phyloP scores from a whole-genome alignment of 805 yeast species.

The Nakazawaea molendinolei region DNA sequence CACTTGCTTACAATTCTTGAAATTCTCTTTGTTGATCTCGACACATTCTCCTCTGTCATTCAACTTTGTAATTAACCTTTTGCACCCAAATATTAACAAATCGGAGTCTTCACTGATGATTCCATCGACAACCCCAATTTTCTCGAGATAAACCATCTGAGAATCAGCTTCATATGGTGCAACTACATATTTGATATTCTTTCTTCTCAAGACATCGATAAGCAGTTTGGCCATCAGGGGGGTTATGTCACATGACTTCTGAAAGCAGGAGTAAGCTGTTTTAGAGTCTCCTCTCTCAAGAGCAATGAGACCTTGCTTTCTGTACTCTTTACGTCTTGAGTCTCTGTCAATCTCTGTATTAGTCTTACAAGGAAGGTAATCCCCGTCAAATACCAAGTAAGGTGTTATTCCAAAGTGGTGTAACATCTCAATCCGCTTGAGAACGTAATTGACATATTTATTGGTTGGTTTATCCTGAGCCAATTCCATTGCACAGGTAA shows the following conservation, averaged over 20 bases:
- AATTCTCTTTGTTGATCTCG: conserved; percentile 55
- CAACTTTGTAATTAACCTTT: conserved; percentile 68
- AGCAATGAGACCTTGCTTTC: conserved; percentile 45
- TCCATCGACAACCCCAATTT: conserved; percentile 68
- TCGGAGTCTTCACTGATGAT: conserved; percentile 94
- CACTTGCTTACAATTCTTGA: conserved; percentile 38
- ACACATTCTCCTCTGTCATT: conserved; percentile 65
- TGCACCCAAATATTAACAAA: conserved; percentile 81
- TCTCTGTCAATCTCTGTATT: conserved; percentile 65
- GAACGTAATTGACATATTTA: conserved; percentile 64
- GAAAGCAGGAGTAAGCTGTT: conserved; percentile 61
- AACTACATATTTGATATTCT: conserved; percentile 64
- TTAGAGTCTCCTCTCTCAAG: conserved; percentile 46
- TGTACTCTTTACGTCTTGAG: conserved; percentile 49
- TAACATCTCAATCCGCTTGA: conserved; percentile 62
- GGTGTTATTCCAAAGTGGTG: conserved; percentile 67
- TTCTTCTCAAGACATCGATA: conserved; percentile 59
- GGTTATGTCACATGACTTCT: conserved; percentile 79
- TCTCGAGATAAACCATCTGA: conserved; percentile 87
- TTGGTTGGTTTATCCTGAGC: conserved; percentile 65
- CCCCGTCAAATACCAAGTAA: conserved; percentile 92
- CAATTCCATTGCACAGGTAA: conserved; percentile 77
- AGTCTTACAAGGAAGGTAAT: conserved; percentile 70
- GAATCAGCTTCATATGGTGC: conserved; percentile 99
- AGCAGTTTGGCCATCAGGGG: conserved; percentile 87